Conservation (phyloP, 305 asterid species). For the Withania somnifera region DNA sequence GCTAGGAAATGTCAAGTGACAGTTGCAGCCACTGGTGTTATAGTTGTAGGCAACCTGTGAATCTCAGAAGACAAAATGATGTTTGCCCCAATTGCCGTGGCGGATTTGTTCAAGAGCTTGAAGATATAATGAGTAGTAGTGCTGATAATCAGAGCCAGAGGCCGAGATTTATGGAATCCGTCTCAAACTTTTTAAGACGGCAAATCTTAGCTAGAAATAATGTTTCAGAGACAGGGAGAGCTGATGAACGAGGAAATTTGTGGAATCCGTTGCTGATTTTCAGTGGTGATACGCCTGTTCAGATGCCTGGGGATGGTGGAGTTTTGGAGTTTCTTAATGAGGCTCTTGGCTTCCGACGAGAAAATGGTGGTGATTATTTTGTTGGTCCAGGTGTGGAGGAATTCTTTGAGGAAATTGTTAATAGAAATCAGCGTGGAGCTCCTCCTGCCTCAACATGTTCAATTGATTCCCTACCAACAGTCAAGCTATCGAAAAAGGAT, state of each 20-base stretch:
- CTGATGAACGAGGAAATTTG: slow-evolving; percentile 26
- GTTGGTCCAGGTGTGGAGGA: slow-evolving; percentile 80
- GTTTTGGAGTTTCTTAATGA: slow-evolving; percentile 55
- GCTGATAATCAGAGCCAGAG: slow-evolving; percentile 37
- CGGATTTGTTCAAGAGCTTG: slow-evolving; percentile 66
- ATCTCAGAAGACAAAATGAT: slow-evolving; percentile 21
- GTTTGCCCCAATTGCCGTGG: slow-evolving; percentile 50
- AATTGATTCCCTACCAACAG: slow-evolving; percentile 48
- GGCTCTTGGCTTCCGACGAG: slow-evolving; percentile 55
- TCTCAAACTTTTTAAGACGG: slow-evolving; percentile 55
- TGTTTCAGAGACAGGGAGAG: slow-evolving; percentile 19
- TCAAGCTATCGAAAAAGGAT: slow-evolving; percentile 65
- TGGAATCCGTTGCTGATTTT: slow-evolving; percentile 67
- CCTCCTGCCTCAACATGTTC: slow-evolving; percentile 66
- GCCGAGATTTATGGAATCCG: slow-evolving; percentile 48
- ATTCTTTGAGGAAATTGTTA: slow-evolving; percentile 37
- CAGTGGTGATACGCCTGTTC: slow-evolving; percentile 66
- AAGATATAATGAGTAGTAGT: slow-evolving; percentile 30
- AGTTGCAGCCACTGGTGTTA: slow-evolving; percentile 73
- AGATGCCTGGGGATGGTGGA: slow-evolving; percentile 59
- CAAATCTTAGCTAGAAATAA: slow-evolving; percentile 30
- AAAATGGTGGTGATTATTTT: slow-evolving; percentile 57
- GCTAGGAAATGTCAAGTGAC: slow-evolving; percentile 36
- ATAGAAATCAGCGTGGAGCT: slow-evolving; percentile 38
- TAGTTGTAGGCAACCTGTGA: slow-evolving; percentile 56